Base-by-base conservation (phyloP, 1,284 basidiomycete genomes). In the Neolentinus lepideus region DNA sequence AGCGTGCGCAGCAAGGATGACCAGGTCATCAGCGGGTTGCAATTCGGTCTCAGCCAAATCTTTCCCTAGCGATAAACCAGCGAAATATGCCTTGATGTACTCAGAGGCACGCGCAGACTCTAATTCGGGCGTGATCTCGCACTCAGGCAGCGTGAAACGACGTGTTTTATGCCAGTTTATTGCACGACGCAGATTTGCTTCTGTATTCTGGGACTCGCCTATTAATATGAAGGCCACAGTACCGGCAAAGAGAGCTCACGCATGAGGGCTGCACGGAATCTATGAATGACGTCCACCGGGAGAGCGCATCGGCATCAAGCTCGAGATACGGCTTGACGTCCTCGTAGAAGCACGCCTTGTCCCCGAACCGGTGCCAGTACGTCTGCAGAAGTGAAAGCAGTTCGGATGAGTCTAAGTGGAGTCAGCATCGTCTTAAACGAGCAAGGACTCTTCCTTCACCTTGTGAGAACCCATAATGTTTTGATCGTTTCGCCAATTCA, bases 1-100 rank as follows among this genome's bases (percentile, higher is more conserved):
- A 1, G 80, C 78, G 62, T 88, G 88, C 1, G 78, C 86, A 3
- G 85, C 82, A 12, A 96, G 74, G 25, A 94, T 75, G 9, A 79
- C 86, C 27, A 95, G 76, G 63, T 95, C 94, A 63, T 96, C 94
- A 1, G 84, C 89, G 16, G 88, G 90, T 64, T 96, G 94, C 48
- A 94, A 75, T 62, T 96, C 93, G 0, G 90, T 90, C 2, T 77
- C 69, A 1, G 86, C 80, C 21, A 94, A 75, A 54, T 78, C 73
- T 52, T 73, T 70, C 47, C 90, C 92, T 2, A 92, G 72, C 16
- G 77, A 71, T 14, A 94, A 76, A 8, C 78, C 86, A 2, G 80
- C 73, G 29, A 85, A 67, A 63, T 93, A 94, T 51, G 79, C 75
- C 56, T 75, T 69, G 9, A 78, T 67, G 65, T 85, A 90, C 33